These are phyloP conservation scores for Debaryomyces singareniensis DNA, from an alignment of 1,139 yeast species.

Conservation along the genomic window DNA sequence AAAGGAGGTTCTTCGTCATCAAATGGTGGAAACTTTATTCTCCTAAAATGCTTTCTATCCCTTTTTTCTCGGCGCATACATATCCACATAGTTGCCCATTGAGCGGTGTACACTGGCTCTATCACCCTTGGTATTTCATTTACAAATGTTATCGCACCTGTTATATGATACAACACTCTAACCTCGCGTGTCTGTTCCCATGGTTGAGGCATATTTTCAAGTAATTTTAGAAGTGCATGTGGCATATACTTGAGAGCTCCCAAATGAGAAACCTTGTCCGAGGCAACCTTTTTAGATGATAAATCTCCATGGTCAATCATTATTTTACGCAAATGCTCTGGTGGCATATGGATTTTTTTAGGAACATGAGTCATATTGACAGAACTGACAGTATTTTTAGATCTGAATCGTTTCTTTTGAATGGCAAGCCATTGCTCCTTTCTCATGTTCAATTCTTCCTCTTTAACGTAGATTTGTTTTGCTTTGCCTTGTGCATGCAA, in stretches of 20 bases:
- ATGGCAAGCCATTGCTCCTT: constrained; percentile 59
- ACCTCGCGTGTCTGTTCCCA: constrained; percentile 92
- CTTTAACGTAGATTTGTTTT: constrained; percentile 1
- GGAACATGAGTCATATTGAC: too few species aligned
- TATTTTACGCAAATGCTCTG: constrained; percentile 85
- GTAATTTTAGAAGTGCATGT: constrained; percentile 80
- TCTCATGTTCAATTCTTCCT: constrained; percentile 29
- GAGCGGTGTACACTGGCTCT: constrained; percentile 87
- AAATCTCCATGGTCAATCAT: constrained; percentile 83
- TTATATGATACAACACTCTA: constrained; percentile 77
- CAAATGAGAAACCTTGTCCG: constrained; percentile 80
- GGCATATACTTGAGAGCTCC: constrained; percentile 96
- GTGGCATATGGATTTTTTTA: constrained; percentile 81
- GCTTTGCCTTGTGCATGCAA: not conserved
- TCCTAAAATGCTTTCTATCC: constrained; percentile 80
- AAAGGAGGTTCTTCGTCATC: constrained; percentile 97
- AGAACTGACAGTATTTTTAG: too few species aligned
- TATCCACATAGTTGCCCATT: constrained; percentile 93
- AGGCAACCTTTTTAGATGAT: constrained; percentile 72
- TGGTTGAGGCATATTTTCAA: constrained; percentile 98
- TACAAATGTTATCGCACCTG: constrained; percentile 95
- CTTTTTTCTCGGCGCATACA: constrained; percentile 92
- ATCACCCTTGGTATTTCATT: constrained; percentile 88
- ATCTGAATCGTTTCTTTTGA: constrained; percentile 53
- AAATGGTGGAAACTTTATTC: constrained; percentile 92